These are phyloP conservation scores for Trichoderma oligosporum DNA, from an alignment of 2,329 filamentous ascomycete species.

Conservation along the genomic window DNA sequence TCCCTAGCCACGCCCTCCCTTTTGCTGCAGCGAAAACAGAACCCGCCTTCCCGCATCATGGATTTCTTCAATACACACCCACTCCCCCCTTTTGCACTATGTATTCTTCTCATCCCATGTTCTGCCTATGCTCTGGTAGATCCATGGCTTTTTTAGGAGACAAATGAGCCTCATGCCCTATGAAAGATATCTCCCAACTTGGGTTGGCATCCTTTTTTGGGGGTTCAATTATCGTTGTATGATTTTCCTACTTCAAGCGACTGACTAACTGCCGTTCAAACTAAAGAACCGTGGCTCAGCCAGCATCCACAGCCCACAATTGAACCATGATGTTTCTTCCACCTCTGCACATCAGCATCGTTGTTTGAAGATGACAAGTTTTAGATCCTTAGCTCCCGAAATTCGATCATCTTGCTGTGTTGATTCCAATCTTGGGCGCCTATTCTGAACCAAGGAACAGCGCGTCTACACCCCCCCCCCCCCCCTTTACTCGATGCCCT, in stretches of 20 bases:
- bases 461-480: background rate
- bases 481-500: background rate
- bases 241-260: background rate
- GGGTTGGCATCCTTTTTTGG: background rate
- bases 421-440: constrained; percentile 11
- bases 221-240: background rate
- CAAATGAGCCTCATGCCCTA: constrained; percentile 7
- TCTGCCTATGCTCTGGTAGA: constrained; percentile 8
- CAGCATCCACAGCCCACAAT: background rate
- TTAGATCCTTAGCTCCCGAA: background rate
- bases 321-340: constrained; percentile 1
- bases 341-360: background rate
- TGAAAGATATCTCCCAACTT: constrained; percentile 10
- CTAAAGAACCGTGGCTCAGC: constrained; percentile 2
- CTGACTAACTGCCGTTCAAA: constrained; percentile 5
- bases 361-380: background rate
- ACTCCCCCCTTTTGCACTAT: background rate
- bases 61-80: constrained; percentile 15
- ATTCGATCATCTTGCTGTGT: background rate
- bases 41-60: constrained; percentile 14
- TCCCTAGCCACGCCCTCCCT: background rate
- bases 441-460: constrained; percentile 6
- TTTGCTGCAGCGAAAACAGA: background rate
- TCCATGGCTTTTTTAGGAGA: constrained; percentile 10
- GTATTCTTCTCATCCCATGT: constrained; percentile 12